Conservation (phyloP, 495 filamentous ascomycete genomes). For the Aspergillus baeticus region DNA sequence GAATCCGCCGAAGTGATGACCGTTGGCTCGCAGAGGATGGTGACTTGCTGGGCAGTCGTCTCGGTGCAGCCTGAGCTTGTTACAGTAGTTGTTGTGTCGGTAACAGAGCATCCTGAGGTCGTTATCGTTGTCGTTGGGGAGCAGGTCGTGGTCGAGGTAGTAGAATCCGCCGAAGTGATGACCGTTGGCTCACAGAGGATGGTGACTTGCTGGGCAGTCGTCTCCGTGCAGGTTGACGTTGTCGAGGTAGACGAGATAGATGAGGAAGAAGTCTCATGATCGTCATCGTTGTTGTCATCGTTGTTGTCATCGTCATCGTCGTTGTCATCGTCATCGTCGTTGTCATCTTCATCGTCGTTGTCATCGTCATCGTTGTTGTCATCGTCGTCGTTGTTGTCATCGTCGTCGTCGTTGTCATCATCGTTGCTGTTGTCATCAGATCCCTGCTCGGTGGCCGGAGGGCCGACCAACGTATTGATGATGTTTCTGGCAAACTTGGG, state of each 20-base stretch:
- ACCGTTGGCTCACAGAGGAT: slow-evolving; percentile 4
- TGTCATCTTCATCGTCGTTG: background rate
- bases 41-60: slow-evolving; percentile 1
- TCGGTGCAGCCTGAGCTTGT: background rate
- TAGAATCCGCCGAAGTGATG: background rate
- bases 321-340: no score
- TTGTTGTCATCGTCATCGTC: background rate
- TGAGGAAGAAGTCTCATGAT: background rate
- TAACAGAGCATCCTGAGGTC: slow-evolving; percentile 8
- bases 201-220: slow-evolving; percentile 2
- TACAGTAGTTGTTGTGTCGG: background rate
- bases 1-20: background rate
- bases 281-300: background rate
- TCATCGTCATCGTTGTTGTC: background rate
- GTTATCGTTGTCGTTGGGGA: background rate
- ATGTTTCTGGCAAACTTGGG: no score
- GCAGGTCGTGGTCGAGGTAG: slow-evolving; percentile 4
- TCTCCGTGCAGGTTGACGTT: background rate
- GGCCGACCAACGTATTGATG: no score
- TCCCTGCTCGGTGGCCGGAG: no score
- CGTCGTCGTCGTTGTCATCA: background rate
- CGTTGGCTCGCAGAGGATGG: slow-evolving; percentile 4
- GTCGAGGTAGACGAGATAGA: background rate
- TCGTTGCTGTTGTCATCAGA: background rate
- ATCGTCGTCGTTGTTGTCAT: background rate